Base-by-base conservation (phyloP, 2,329 filamentous ascomycete genomes). In the Microsporum audouinii region DNA sequence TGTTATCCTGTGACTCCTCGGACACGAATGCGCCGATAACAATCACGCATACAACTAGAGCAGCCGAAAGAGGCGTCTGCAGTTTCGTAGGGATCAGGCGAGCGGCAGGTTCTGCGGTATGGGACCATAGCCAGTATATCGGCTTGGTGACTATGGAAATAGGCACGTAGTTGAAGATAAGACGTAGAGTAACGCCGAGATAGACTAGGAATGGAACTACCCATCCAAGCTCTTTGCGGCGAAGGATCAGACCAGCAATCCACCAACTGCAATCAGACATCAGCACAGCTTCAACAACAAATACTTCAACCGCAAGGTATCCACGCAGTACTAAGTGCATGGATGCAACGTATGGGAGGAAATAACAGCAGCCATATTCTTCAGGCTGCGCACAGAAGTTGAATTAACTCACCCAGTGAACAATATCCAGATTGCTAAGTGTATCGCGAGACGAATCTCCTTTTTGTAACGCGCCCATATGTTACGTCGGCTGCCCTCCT, bases 131-230 rank as follows among this genome's bases (percentile, higher is more conserved):
- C 64, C 78, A 84, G 67, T 82, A 81, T 74, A 89, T 82, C 1
- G 88, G 87, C 63, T 77, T 81, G 63, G 84, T 85, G 65, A 91
- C 74, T 66, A 87, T 77, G 45, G 81, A 81, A 66, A 86, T 83
- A 0, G 88, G 85, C 2, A 92, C 76, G 70, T 89, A 85, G 74
- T 88, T 83, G 71, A 87, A 88, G 70, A 95, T 65, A 57, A 95
- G 72, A 38, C 91, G 87, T 58, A 94, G 77, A 8, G 82, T 84
- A 67, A 95, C 85, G 66, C 78, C 80, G 53, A 95, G 82, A 79
- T 87, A 95, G 55, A 96, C 71, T 58, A 95, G 79, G 75, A 95
- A 94, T 0, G 91, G 90, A 57, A 91, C 83, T 61, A 95, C 75
- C 90, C 90, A 95, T 69, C 89, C 89, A 74, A 82, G 80, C 69